Evolutionary conservation across 768 basidiomycete species (phyloP), one percentile per base, ranked within the genome.

Genomic region (Leccinum olivaceopallidum): DNA sequence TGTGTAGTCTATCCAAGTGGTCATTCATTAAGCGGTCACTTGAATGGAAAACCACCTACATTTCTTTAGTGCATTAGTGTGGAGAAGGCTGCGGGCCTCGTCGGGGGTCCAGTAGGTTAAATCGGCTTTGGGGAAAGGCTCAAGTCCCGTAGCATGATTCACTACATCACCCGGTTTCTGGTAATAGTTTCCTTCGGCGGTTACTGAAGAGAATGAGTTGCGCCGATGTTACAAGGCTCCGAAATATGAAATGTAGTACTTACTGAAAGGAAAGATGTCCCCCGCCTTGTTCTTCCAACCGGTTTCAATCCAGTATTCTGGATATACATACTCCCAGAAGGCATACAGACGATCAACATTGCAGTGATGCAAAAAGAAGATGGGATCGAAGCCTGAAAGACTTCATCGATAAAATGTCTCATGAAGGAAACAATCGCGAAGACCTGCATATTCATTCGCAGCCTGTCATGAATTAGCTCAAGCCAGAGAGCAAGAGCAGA

Each of bases 271-370:
- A 2, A 28, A 3, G 5, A 4, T 55, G 2, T 57, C 22, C 20
- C 67, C 63, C 5, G 59, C 5, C 6, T 14, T 9, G 37, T 54
- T 36, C 51, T 58, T 62, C 66, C 66, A 67, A 24, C 66, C 66
- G 0, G 18, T 24, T 22, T 4, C 60, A 0, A 67, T 60, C 66
- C 67, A 68, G 50, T 67, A 65, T 0, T 62, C 2, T 4, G 67
- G 59, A 24, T 67, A 67, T 14, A 68, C 14, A 32, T 68, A 67
- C 55, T 67, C 67, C 67, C 66, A 67, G 32, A 67, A 62, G 5
- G 66, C 66, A 7, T 62, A 65, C 18, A 67, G 18, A 16, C 66
- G 66, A 18, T 67, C 67, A 8, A 67, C 55, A 20, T 65, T 67
- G 34, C 55, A 51, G 18, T 67, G 67, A 39, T 67, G 67, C 28